Percentiles rank a stretch among this genome's conserved stretches.
Evolutionary conservation across 352 stramenopile species (phyloP).

Genomic region (Globisporangium orthogonon): DNA sequence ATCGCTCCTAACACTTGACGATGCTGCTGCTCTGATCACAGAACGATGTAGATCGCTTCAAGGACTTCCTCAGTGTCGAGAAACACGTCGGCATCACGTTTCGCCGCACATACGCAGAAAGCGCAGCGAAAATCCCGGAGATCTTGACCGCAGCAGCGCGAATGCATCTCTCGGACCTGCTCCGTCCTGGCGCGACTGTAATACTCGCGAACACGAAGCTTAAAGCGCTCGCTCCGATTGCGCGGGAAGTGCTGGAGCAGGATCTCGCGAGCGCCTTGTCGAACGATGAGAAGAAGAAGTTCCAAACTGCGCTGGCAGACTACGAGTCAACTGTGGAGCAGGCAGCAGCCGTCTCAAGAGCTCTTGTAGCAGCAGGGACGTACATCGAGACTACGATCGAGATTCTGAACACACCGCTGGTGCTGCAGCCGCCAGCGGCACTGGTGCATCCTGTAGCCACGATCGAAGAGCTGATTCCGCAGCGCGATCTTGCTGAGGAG

Average conservation of each 20-base stretch:
- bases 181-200: constrained; percentile 22
- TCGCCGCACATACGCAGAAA: constrained; percentile 25
- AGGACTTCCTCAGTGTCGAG: constrained; percentile 45
- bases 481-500: constrained; percentile 40
- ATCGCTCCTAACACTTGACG: not conserved
- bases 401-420: constrained; percentile 29
- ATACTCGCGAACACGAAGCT: constrained; percentile 13
- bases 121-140: constrained; percentile 21
- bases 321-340: constrained; percentile 39
- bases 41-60: constrained; percentile 24
- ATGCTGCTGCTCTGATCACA: constrained; percentile 7
- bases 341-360: constrained; percentile 16
- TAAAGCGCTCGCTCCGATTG: constrained; percentile 20
- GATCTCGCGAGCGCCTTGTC: constrained; percentile 36
- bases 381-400: constrained; percentile 20
- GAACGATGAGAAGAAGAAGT: constrained; percentile 74
- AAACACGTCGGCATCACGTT: constrained; percentile 30
- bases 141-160: constrained; percentile 23
- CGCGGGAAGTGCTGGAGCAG: constrained; percentile 48
- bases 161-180: constrained; percentile 30
- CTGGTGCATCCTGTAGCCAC: constrained; percentile 19
- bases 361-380: constrained; percentile 22
- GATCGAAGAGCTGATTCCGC: constrained; percentile 47
- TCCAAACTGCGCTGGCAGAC: constrained; percentile 52
- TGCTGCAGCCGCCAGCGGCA: constrained; percentile 26